Evolutionary conservation across 345 rosid genomes (phyloP).

Genomic region (Salix udensis): DNA sequence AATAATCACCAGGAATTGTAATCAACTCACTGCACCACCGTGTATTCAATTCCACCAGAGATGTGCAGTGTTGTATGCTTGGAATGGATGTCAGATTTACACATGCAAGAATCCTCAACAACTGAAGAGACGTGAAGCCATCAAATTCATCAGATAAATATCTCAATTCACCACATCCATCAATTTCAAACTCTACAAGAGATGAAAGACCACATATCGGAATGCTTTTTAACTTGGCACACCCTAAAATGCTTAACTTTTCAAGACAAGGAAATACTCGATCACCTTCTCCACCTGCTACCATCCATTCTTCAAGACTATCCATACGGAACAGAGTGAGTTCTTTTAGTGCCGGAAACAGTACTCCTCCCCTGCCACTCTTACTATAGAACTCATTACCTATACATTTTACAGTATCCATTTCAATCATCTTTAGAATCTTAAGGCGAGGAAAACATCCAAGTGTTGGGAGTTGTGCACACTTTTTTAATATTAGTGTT

Average conservation of each 20-base stretch:
- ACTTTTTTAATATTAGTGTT: neutral
- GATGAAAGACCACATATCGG: neutral
- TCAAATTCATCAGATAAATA: neutral
- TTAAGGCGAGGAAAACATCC: too few species aligned
- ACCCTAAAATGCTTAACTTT: neutral
- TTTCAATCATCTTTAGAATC: too few species aligned
- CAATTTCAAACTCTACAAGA: neutral
- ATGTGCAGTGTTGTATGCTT: neutral
- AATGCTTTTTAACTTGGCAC: constrained; percentile 4
- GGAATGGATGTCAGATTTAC: neutral
- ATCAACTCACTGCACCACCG: neutral
- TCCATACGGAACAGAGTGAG: neutral
- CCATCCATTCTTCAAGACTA: constrained; percentile 5
- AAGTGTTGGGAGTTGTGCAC: too few species aligned
- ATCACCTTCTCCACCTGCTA: neutral
- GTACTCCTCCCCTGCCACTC: too few species aligned
- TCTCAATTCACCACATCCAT: neutral
- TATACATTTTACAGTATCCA: too few species aligned
- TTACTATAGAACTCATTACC: too few species aligned
- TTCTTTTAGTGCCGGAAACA: constrained; percentile 13
- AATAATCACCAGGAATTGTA: neutral
- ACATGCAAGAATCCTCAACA: neutral
- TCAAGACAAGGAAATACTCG: constrained; percentile 18
- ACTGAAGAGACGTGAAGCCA: neutral
- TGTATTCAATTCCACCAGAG: neutral